A percentile compares a stretch with the other conserved stretches of the same genome.
Evolutionary conservation across 2,329 filamentous ascomycete genomes (phyloP).

Genomic region (Pseudogymnoascus sp.): DNA sequence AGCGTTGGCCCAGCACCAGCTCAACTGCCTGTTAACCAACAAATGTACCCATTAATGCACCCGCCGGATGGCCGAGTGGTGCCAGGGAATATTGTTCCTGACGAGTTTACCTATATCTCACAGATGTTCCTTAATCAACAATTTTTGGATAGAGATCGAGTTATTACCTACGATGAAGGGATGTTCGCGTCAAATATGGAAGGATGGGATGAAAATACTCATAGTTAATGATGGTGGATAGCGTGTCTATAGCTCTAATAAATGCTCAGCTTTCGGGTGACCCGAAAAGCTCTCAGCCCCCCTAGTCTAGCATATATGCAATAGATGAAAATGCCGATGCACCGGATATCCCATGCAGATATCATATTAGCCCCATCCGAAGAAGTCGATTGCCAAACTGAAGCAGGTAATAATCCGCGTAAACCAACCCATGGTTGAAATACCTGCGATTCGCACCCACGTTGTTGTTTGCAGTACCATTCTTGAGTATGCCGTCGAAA

Average conservation of each 20-base stretch:
- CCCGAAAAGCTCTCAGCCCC: neutral
- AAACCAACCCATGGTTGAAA: slow-evolving; percentile 20
- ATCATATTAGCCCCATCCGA: slow-evolving; percentile 18
- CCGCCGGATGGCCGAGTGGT: slow-evolving; percentile 6
- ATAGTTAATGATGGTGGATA: neutral
- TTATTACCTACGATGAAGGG: slow-evolving; percentile 23
- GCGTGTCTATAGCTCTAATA: slow-evolving; percentile 2
- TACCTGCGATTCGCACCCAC: slow-evolving; percentile 15
- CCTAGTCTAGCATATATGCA: neutral
- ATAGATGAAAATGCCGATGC: neutral
- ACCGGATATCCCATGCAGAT: neutral
- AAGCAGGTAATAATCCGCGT: slow-evolving; percentile 22
- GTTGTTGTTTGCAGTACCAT: slow-evolving; percentile 20
- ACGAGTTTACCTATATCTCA: slow-evolving; percentile 22
- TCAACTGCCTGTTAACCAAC: slow-evolving; percentile 8
- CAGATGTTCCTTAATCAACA: slow-evolving; percentile 24
- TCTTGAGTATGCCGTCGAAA: slow-evolving; percentile 18
- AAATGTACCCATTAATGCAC: slow-evolving; percentile 5
- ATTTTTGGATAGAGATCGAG: slow-evolving; percentile 25
- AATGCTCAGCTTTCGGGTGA: neutral
- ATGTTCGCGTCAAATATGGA: slow-evolving; percentile 11
- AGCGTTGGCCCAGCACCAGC: neutral
- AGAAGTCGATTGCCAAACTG: slow-evolving; percentile 20
- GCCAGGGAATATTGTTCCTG: slow-evolving; percentile 10
- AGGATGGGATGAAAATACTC: slow-evolving; percentile 2